Evolutionary conservation across 805 yeast species (phyloP).

Genomic region (Spathaspora boniae): DNA sequence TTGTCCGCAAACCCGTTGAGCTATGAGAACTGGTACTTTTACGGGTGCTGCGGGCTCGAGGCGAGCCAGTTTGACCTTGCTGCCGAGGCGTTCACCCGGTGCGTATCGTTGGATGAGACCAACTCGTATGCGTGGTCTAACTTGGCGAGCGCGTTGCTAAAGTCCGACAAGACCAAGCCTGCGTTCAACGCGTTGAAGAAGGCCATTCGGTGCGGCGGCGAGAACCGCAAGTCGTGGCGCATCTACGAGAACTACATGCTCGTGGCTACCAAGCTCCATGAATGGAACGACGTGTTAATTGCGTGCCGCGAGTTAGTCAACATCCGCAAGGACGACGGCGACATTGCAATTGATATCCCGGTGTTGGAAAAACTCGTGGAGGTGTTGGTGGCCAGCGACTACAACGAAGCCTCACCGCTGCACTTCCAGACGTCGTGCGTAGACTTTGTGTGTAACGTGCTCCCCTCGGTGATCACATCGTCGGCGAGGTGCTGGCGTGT

Average conservation of each 20-base stretch:
- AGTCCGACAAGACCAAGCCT: conserved; percentile 61
- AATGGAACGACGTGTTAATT: conserved; percentile 83
- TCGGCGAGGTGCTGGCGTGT: conserved; percentile 74
- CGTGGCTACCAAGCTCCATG: conserved; percentile 76
- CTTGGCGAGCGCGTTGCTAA: conserved; percentile 74
- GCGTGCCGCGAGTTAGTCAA: conserved; percentile 67
- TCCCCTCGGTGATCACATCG: conserved; percentile 69
- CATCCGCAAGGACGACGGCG: conserved; percentile 49
- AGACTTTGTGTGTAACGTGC: conserved; percentile 63
- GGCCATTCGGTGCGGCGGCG: conserved; percentile 68
- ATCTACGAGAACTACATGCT: conserved; percentile 84
- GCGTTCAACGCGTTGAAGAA: conserved; percentile 82
- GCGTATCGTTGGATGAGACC: conserved; percentile 79
- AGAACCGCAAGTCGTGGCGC: conserved; percentile 73
- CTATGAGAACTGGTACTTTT: conserved; percentile 84
- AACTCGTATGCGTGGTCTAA: conserved; percentile 89
- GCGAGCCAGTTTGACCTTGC: conserved; percentile 68
- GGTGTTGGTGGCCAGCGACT: conserved; percentile 51
- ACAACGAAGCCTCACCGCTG: conserved; percentile 43
- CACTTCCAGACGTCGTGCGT: conserved; percentile 68
- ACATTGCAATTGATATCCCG: conserved; percentile 67
- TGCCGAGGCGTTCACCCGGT: conserved; percentile 87
- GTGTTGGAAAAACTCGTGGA: conserved; percentile 72
- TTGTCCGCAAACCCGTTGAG: conserved; percentile 68
- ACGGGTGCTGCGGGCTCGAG: conserved; percentile 88